Percentiles rank a stretch among this genome's conserved stretches.
Evolutionary conservation across 257 asterid species (phyloP).

Genomic region (Mentha longifolia): DNA sequence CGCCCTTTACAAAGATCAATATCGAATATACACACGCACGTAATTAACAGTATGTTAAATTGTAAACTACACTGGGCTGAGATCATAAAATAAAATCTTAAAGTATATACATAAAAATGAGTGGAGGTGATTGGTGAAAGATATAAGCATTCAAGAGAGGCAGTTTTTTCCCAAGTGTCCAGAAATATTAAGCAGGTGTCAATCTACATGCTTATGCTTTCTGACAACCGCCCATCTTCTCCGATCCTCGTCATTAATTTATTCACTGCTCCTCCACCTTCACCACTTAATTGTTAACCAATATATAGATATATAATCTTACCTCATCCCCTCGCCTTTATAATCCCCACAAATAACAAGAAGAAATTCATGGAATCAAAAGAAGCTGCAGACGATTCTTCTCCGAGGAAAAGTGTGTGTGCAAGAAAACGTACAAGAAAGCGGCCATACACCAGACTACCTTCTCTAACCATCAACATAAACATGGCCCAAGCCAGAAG

Average conservation of each 20-base stretch:
- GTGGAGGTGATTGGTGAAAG: too few species aligned
- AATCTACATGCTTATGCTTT: conserved; percentile 27
- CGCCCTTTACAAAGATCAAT: too few species aligned
- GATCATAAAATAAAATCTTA: too few species aligned
- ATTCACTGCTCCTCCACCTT: conserved; percentile 4
- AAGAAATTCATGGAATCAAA: conserved; percentile 1
- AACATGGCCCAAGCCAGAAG: conserved; percentile 38
- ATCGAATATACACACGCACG: too few species aligned
- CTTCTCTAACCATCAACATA: too few species aligned
- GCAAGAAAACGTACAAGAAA: conserved; percentile 5
- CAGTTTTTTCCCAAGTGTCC: conserved; percentile 25
- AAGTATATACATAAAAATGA: too few species aligned
- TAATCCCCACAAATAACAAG: not conserved
- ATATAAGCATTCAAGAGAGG: too few species aligned
- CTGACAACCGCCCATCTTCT: conserved; percentile 13
- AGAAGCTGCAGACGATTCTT: not conserved
- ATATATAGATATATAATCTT: too few species aligned
- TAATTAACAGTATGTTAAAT: too few species aligned
- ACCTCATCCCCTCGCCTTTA: too few species aligned
- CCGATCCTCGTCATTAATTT: not conserved
- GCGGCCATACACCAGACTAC: not conserved
- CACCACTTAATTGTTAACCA: not conserved
- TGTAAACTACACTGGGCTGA: too few species aligned
- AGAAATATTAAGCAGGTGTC: conserved; percentile 35
- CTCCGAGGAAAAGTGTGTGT: not conserved